Evolutionary conservation across 306 rosid genomes (phyloP), one percentile per base, ranked within the genome.

Genomic region (Leucaena leucocephala): DNA sequence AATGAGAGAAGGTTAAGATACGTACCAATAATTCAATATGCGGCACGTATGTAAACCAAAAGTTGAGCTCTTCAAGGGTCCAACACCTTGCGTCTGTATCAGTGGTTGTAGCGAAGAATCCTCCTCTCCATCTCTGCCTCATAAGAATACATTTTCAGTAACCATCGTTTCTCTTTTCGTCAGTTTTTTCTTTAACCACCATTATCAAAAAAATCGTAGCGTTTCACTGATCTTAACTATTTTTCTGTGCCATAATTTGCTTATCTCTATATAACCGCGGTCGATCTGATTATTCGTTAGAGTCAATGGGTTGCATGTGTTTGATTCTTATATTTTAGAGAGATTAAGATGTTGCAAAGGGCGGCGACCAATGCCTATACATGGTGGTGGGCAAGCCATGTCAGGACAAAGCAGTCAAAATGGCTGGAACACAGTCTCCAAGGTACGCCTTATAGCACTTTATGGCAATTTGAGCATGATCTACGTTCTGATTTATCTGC

Each of bases 331-430:
- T 62, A 43, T 15, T 57, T 52, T 75, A 77, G 50, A 78, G 48
- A 79, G 86, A 19, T 8, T 17, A 55, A 78, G 45, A 93, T 93
- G 98, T 91, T 96, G 87, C 88, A 91, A 39, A 93, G 99, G 84
- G 99, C 97, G 72, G 98, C 98, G 76, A 90, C 91, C 81, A 93
- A 89, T 79, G 97, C 99, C 38, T 93, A 89, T 86, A 86, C 99
- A 77, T 96, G 98, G 97, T 96, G 99, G 99, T 96, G 99, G 99
- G 98, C 90, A 7, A 96, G 98, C 86, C 99, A 93, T 86, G 75
- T 96, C 69, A 88, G 99, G 85, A 93, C 99, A 71, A 96, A 96
- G 76, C 99, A 96, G 82, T 91, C 99, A n/a, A 96, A 89, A 88
- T 96, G 99, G 99, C 87, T 96, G 68, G 98, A 96, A 84, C 88